Evolutionary conservation across 2,329 filamentous ascomycete species (phyloP).

Genomic region (Fusarium devonianum): DNA sequence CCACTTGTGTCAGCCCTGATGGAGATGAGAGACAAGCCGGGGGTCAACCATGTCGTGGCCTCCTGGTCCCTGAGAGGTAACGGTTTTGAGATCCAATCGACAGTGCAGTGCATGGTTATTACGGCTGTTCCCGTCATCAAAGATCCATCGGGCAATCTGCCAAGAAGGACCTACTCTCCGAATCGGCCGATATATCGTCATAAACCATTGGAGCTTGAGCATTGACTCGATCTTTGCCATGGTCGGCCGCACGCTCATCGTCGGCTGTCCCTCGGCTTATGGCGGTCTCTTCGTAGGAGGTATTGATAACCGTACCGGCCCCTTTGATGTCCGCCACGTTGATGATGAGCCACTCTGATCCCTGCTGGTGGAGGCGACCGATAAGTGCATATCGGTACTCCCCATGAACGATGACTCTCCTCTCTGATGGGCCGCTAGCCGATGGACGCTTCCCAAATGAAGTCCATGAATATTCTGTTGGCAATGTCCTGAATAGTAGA

Average conservation of each 20-base stretch:
- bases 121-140: too few relatives aligned
- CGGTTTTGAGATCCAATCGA: slow-evolving; percentile 10
- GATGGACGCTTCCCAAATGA: slow-evolving; percentile 7
- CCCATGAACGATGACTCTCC: too few relatives aligned
- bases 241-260: slow-evolving; percentile 4
- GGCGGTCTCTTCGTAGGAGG: slow-evolving; percentile 12
- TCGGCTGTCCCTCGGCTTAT: neutral
- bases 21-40: slow-evolving; percentile 9
- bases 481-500: slow-evolving; percentile 13
- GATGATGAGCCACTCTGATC: slow-evolving; percentile 16
- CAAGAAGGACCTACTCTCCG: too few relatives aligned
- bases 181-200: neutral
- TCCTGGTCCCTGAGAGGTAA: slow-evolving; percentile 3
- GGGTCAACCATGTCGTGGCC: neutral
- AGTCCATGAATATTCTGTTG: slow-evolving; percentile 14
- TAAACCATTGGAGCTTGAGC: neutral
- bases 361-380: slow-evolving; percentile 9
- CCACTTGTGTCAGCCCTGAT: slow-evolving; percentile 4
- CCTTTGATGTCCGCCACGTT: slow-evolving; percentile 1
- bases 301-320: slow-evolving; percentile 13
- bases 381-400: slow-evolving; percentile 29
- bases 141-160: neutral
- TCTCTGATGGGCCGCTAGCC: too few relatives aligned
- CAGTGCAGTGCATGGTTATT: too few relatives aligned
- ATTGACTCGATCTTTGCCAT: slow-evolving; percentile 20